Evolutionary conservation across 169 alveolate genomes (phyloP).

Genomic region (Plasmodium inui): DNA sequence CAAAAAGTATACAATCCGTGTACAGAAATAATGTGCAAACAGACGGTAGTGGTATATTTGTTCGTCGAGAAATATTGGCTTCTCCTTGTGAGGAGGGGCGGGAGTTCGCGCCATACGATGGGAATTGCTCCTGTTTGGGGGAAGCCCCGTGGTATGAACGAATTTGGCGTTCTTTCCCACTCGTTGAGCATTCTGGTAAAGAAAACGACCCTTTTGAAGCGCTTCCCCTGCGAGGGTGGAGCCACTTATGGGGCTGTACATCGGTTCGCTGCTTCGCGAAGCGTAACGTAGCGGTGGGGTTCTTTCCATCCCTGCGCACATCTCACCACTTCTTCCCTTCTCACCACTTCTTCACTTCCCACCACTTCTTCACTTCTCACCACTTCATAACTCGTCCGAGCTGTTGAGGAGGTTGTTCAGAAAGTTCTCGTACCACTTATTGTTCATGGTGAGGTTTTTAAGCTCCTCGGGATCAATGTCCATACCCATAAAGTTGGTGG

Average conservation of each 20-base stretch:
- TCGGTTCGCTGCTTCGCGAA: not conserved
- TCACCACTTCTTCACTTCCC: too few species aligned
- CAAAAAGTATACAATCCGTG: not conserved
- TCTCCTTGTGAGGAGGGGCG: not conserved
- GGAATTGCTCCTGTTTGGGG: not conserved
- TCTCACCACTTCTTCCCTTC: too few species aligned
- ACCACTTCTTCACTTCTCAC: not conserved
- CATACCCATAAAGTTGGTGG: slow-evolving; percentile 72
- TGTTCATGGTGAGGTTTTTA: slow-evolving; percentile 41
- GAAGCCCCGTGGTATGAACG: not conserved
- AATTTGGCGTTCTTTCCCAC: not conserved
- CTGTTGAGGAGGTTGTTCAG: slow-evolving; percentile 47
- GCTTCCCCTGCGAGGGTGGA: not conserved
- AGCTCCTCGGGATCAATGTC: slow-evolving; percentile 57
- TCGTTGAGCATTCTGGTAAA: too few species aligned
- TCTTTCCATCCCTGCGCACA: not conserved
- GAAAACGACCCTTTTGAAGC: too few species aligned
- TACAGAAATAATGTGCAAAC: not conserved
- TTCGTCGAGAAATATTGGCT: not conserved
- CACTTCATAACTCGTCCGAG: slow-evolving; percentile 52
- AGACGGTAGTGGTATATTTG: not conserved
- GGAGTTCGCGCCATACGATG: not conserved
- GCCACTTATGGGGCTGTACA: not conserved
- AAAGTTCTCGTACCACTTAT: slow-evolving; percentile 70
- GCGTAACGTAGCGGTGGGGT: not conserved